Conservation (phyloP, 2,329 filamentous ascomycete genomes). For the Microdochium trichocladiopsis region DNA sequence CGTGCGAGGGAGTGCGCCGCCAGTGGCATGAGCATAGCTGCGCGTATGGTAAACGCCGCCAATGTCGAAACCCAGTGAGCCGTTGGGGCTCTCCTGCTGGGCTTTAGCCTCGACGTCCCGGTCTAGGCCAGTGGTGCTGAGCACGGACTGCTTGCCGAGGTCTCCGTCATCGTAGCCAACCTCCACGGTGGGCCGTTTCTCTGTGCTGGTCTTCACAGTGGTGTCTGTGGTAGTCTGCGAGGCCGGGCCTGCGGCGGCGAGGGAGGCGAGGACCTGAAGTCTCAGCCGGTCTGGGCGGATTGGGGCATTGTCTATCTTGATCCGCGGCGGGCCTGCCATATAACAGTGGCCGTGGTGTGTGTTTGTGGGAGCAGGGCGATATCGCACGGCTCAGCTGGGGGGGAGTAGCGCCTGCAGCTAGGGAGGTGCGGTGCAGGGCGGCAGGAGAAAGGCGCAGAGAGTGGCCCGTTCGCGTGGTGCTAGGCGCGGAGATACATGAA, state of each 20-base stretch:
- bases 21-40: conserved; percentile 4
- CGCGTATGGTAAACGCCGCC: conserved; percentile 26
- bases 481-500: neutral
- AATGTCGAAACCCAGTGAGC: conserved; percentile 7
- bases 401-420: neutral
- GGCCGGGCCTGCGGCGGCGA: neutral
- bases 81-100: neutral
- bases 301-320: neutral
- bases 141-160: neutral
- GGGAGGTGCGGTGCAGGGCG: neutral
- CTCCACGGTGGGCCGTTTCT: no score
- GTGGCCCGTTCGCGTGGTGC: neutral
- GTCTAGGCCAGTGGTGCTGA: neutral
- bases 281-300: neutral
- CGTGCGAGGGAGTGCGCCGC: neutral
- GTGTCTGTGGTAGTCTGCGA: neutral
- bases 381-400: neutral
- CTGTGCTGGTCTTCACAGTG: neutral
- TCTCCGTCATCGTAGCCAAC: no score
- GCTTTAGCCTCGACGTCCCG: neutral
- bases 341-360: no score
- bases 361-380: no score
- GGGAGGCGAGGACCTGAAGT: neutral
- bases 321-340: neutral
- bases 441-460: neutral